These are phyloP conservation scores for Backusella westeae DNA, from an alignment of 192 early-diverging fungal genomes.

Conservation along the genomic window DNA sequence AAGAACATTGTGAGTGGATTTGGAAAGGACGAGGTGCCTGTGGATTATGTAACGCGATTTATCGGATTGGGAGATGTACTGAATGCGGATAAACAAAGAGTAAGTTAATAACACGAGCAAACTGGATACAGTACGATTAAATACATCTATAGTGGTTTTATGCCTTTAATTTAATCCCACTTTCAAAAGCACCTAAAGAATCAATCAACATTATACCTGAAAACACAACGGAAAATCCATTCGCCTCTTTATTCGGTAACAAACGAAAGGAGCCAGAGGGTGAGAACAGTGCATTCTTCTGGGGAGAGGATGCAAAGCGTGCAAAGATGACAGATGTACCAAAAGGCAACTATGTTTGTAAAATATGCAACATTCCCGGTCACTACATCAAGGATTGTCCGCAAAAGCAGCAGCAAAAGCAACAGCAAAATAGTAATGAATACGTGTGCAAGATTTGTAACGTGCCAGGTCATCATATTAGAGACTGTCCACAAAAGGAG, in stretches of 20 bases:
- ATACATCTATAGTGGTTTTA: slow-evolving; percentile 77
- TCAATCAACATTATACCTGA: slow-evolving; percentile 36
- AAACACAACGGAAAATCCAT: slow-evolving; percentile 58
- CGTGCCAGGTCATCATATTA: slow-evolving; percentile 53
- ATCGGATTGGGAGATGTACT: slow-evolving; percentile 60
- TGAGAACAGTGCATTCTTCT: slow-evolving; percentile 44
- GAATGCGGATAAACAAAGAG: slow-evolving; percentile 1
- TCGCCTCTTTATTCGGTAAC: slow-evolving; percentile 31
- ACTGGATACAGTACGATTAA: not conserved
- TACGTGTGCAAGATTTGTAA: slow-evolving; percentile 53
- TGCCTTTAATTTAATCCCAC: slow-evolving; percentile 80
- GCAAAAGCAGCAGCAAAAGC: not conserved
- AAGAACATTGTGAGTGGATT: slow-evolving; percentile 47
- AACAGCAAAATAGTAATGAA: slow-evolving; percentile 28
- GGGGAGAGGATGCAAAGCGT: slow-evolving; percentile 29
- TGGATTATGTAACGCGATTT: slow-evolving; percentile 74
- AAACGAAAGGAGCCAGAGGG: slow-evolving; percentile 23
- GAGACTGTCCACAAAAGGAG: slow-evolving; percentile 35
- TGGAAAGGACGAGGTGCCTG: slow-evolving; percentile 26
- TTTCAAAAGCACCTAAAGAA: slow-evolving; percentile 38
- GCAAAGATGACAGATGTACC: slow-evolving; percentile 18
- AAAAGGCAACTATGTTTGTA: slow-evolving; percentile 41
- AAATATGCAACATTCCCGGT: slow-evolving; percentile 51
- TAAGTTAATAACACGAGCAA: not conserved
- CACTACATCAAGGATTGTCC: slow-evolving; percentile 50